phyloP scores from a whole-genome alignment of 768 basidiomycete genomes.

The Butyriboletus loyo region DNA sequence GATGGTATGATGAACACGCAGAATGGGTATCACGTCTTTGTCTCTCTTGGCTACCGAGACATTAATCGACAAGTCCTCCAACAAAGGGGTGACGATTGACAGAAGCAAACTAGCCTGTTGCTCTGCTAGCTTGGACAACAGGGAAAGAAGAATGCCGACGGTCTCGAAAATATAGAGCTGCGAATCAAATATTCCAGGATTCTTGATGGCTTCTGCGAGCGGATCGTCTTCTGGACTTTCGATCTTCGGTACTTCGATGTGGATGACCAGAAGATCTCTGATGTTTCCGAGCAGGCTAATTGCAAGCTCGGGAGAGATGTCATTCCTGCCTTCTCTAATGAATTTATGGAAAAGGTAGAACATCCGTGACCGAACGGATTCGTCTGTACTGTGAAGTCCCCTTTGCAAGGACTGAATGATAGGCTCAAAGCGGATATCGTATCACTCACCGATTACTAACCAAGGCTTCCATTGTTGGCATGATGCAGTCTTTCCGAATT shows the following conservation, averaged over 20 bases:
- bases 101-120: slow-evolving; percentile 68
- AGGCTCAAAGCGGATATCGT: not conserved
- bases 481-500: slow-evolving; percentile 82
- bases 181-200: slow-evolving; percentile 72
- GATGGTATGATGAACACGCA: slow-evolving; percentile 88
- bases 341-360: slow-evolving; percentile 94
- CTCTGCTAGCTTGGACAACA: slow-evolving; percentile 63
- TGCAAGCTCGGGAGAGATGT: slow-evolving; percentile 72
- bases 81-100: slow-evolving; percentile 78
- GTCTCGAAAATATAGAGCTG: slow-evolving; percentile 96
- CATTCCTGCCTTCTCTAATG: slow-evolving; percentile 76
- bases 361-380: slow-evolving; percentile 67
- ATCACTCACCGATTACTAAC: slow-evolving; percentile 69
- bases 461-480: slow-evolving; percentile 86
- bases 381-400: slow-evolving; percentile 79
- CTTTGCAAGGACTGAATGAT: slow-evolving; percentile 38
- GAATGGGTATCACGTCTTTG: slow-evolving; percentile 71
- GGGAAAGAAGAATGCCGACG: slow-evolving; percentile 76
- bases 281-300: slow-evolving; percentile 67
- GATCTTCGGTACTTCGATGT: slow-evolving; percentile 70
- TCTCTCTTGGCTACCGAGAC: slow-evolving; percentile 55
- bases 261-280: slow-evolving; percentile 74
- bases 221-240: slow-evolving; percentile 73
- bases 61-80: slow-evolving; percentile 64
- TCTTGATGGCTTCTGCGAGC: slow-evolving; percentile 76